Conservation (phyloP, 371 early-diverging fungal species). For the Zychaea mexicana region DNA sequence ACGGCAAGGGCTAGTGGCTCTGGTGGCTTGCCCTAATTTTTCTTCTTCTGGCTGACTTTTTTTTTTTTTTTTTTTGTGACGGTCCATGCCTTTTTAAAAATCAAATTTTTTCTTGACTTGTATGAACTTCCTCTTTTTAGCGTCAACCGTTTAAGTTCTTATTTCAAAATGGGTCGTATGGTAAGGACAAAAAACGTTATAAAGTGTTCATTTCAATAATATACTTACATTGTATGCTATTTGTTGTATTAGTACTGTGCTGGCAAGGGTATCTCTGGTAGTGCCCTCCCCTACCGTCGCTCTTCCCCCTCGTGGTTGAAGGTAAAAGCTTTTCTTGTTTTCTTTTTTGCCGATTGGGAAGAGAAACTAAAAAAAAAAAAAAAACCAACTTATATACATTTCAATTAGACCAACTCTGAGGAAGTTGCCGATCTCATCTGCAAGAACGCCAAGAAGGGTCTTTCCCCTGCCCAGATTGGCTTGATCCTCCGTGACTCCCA, state of each 20-base stretch:
- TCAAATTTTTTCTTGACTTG: slow-evolving; percentile 7
- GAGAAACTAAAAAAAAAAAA: not conserved
- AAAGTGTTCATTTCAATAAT: too few relatives aligned
- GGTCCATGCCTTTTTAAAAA: not conserved
- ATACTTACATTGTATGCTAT: not conserved
- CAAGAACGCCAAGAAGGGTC: slow-evolving; percentile 99
- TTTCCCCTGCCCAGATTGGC: slow-evolving; percentile 99
- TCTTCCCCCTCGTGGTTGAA: slow-evolving; percentile 98
- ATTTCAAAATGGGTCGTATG: slow-evolving; percentile 37
- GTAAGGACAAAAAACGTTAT: too few relatives aligned
- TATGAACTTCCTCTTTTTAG: slow-evolving; percentile 18
- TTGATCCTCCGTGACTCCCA: slow-evolving; percentile 97
- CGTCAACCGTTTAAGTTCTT: slow-evolving; percentile 4
- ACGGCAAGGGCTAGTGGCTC: too few relatives aligned
- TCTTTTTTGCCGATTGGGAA: not conserved
- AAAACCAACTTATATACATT: not conserved
- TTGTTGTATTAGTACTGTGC: slow-evolving; percentile 76
- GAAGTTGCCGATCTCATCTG: slow-evolving; percentile 98
- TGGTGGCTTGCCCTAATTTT: slow-evolving; percentile 2
- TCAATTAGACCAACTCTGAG: slow-evolving; percentile 73
- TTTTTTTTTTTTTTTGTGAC: not conserved
- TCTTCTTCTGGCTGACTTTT: slow-evolving; percentile 1
- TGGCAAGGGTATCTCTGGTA: slow-evolving; percentile 98
- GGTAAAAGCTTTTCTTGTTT: slow-evolving; percentile 15
- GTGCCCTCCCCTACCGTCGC: slow-evolving; percentile 99